phyloP scores from a whole-genome alignment of 805 yeast genomes.

The Saccharomycopsis fermentans region DNA sequence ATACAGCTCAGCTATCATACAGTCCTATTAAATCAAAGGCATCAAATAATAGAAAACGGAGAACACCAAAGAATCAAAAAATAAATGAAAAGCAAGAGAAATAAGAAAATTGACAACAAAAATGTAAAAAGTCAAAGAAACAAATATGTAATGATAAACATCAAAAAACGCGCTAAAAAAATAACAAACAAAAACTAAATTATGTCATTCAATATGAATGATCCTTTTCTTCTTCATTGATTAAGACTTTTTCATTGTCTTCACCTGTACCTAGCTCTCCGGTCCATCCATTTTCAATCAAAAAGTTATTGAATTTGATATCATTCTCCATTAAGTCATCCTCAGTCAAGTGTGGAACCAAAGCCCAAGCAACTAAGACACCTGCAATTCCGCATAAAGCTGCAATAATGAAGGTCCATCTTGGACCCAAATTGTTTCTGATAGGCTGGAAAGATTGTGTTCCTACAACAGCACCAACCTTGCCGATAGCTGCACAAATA shows the following conservation, averaged over 20 bases:
- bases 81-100: too few species aligned
- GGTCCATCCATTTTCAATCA: slow-evolving; percentile 49
- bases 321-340: slow-evolving; percentile 64
- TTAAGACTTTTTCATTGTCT: not conserved
- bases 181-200: not conserved
- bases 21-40: too few species aligned
- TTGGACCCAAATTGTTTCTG: slow-evolving; percentile 49
- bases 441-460: slow-evolving; percentile 65
- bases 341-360: slow-evolving; percentile 58
- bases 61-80: too few species aligned
- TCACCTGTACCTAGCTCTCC: slow-evolving; percentile 31
- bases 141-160: not conserved
- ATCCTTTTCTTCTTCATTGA: not conserved
- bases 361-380: slow-evolving; percentile 45
- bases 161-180: not conserved
- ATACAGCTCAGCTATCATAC: too few species aligned
- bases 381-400: slow-evolving; percentile 65
- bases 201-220: not conserved
- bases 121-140: not conserved
- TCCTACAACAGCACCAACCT: slow-evolving; percentile 80
- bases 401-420: slow-evolving; percentile 73
- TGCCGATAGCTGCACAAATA: slow-evolving; percentile 68
- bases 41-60: too few species aligned
- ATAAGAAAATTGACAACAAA: too few species aligned
- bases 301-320: slow-evolving; percentile 47